Conservation (phyloP, 108 stramenopile genomes). For the Stephanodiscus triporus region DNA sequence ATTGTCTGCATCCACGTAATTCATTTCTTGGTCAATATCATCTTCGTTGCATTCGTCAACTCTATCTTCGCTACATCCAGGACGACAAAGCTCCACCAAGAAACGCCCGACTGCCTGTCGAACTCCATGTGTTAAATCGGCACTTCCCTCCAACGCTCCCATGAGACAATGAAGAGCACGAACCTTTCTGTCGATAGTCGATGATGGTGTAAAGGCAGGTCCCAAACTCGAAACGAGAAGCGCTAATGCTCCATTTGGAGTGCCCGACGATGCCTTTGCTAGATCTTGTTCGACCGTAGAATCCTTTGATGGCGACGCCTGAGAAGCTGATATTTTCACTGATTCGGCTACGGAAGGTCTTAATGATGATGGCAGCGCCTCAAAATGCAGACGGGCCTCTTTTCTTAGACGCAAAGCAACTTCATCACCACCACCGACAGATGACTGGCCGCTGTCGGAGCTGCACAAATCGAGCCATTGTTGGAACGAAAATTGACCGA, state of each 20-base stretch:
- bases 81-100: conserved; percentile 62
- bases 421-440: conserved; percentile 5
- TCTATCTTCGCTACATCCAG: conserved; percentile 46
- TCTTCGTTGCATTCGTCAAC: conserved; percentile 18
- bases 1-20: conserved; percentile 37
- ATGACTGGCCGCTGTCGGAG: conserved; percentile 1
- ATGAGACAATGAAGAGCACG: conserved; percentile 46
- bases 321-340: neutral
- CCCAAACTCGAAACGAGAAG: conserved; percentile 37
- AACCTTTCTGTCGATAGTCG: conserved; percentile 8
- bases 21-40: neutral
- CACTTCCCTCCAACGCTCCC: conserved; percentile 49
- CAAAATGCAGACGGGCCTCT: conserved; percentile 34
- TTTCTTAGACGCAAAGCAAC: conserved; percentile 23
- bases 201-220: conserved; percentile 25
- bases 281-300: conserved; percentile 41
- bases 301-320: neutral
- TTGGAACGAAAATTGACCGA: conserved; percentile 28
- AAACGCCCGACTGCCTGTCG: conserved; percentile 59
- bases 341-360: neutral
- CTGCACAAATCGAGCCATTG: conserved; percentile 41
- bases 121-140: conserved; percentile 40
- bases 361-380: conserved; percentile 23
- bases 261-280: conserved; percentile 29
- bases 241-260: conserved; percentile 53